Percentiles rank a stretch among this genome's conserved stretches.
Evolutionary conservation across 306 rosid species (phyloP).

Genomic region (Cucumis melo): DNA sequence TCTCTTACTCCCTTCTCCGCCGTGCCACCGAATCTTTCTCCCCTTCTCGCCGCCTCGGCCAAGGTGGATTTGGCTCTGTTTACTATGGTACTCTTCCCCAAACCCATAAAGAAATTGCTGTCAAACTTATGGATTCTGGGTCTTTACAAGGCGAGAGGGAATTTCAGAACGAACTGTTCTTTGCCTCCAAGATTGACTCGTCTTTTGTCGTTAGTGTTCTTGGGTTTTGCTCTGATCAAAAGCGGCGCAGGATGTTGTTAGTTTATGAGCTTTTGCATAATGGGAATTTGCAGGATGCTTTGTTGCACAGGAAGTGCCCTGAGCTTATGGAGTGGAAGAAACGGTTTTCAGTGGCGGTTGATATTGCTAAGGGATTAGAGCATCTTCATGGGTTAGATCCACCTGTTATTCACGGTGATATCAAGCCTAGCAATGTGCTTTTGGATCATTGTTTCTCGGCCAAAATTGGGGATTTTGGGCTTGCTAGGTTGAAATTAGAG

Average conservation of each 20-base stretch:
- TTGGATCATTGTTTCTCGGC: constrained; percentile 41
- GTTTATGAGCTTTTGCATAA: constrained; percentile 71
- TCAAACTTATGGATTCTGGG: constrained; percentile 73
- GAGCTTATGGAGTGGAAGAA: constrained; percentile 60
- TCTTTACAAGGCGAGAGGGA: constrained; percentile 85
- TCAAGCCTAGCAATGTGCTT: constrained; percentile 80
- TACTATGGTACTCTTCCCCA: constrained; percentile 41
- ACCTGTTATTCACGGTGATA: constrained; percentile 74
- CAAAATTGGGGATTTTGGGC: constrained; percentile 75
- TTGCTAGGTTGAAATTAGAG: constrained; percentile 45
- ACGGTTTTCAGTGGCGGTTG: constrained; percentile 30
- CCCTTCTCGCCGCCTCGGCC: constrained; percentile 50
- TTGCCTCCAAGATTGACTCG: constrained; percentile 52
- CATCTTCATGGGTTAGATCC: constrained; percentile 67
- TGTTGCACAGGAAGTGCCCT: constrained; percentile 46
- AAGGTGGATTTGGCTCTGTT: constrained; percentile 90
- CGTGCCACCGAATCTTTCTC: constrained; percentile 83
- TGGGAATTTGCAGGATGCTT: constrained; percentile 87
- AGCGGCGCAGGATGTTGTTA: constrained; percentile 55
- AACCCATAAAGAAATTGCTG: constrained; percentile 42
- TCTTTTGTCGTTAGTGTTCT: constrained; percentile 34
- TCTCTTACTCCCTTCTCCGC: constrained; percentile 60
- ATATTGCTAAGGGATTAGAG: constrained; percentile 48
- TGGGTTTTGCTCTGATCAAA: constrained; percentile 67
- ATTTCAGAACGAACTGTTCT: constrained; percentile 82